Conservation (phyloP, 176 grass and related monocot genomes). For the Dactylis glomerata region DNA sequence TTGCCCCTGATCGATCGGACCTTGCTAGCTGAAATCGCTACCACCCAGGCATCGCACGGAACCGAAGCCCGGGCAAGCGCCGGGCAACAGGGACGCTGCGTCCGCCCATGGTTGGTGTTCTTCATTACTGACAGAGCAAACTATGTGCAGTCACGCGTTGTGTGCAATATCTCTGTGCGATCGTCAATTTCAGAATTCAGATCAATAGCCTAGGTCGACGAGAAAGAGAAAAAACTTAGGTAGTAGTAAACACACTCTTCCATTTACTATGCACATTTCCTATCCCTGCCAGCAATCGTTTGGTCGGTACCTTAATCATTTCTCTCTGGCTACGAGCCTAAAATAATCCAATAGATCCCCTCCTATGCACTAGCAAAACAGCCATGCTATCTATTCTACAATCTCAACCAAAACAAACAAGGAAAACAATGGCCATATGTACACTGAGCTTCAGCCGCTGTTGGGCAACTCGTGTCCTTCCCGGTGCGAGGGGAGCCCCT, state of each 20-base stretch:
- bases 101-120: too few species aligned
- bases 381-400: neutral
- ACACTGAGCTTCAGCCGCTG: neutral
- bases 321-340: neutral
- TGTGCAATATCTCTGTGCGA: too few species aligned
- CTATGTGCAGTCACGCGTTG: too few species aligned
- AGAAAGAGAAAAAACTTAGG: neutral
- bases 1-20: too few species aligned
- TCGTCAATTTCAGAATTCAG: too few species aligned
- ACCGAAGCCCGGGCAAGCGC: too few species aligned
- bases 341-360: constrained; percentile 12
- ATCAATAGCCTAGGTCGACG: too few species aligned
- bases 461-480: constrained; percentile 15
- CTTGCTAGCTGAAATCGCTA: too few species aligned
- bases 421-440: constrained; percentile 31
- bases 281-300: neutral
- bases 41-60: too few species aligned
- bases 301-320: neutral
- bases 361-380: constrained; percentile 23
- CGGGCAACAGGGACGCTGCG: too few species aligned
- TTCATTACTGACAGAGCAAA: too few species aligned
- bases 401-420: neutral
- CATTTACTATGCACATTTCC: neutral
- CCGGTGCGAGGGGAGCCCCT: constrained; percentile 34
- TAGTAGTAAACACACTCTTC: neutral